Percentiles rank a stretch among this genome's conserved stretches.
These are phyloP conservation scores for Marasmius fiardii DNA, from an alignment of 1,284 basidiomycete species.

Conservation along the genomic window DNA sequence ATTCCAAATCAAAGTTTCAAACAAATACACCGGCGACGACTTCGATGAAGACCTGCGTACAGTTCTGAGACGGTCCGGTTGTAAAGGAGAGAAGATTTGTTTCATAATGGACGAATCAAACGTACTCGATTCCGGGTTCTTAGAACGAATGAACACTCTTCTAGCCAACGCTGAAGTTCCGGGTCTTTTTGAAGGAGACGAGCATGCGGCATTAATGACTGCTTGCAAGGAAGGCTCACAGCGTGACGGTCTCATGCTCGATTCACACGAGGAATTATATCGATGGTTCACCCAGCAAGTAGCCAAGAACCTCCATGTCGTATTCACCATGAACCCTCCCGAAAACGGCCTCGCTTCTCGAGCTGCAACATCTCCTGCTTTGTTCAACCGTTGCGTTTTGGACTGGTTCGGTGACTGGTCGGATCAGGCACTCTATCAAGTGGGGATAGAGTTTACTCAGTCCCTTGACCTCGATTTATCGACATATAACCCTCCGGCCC, in stretches of 20 bases:
- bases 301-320: conserved; percentile 94
- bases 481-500: conserved; percentile 70
- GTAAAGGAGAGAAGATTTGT: conserved; percentile 98
- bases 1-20: conserved; percentile 98
- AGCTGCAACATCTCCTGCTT: conserved; percentile 94
- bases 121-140: conserved; percentile 96
- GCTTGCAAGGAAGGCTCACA: conserved; percentile 99
- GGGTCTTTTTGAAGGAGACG: conserved; percentile 97
- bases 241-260: conserved; percentile 95
- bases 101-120: conserved; percentile 99
- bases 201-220: conserved; percentile 95
- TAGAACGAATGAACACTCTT: conserved; percentile 99
- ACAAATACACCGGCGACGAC: conserved; percentile 97
- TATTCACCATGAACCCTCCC: conserved; percentile 99
- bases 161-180: conserved; percentile 99
- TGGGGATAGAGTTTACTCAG: conserved; percentile 92
- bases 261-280: conserved; percentile 96
- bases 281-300: conserved; percentile 98
- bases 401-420: conserved; percentile 99
- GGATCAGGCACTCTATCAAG: conserved; percentile 95
- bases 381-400: conserved; percentile 97
- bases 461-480: conserved; percentile 87
- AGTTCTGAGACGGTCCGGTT: conserved; percentile 91
- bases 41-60: conserved; percentile 97
- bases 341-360: conserved; percentile 93